Percentiles rank a stretch among this genome's conserved stretches.
Conservation (phyloP, 176 grass and related monocot species). For the Pharus latifolius region DNA sequence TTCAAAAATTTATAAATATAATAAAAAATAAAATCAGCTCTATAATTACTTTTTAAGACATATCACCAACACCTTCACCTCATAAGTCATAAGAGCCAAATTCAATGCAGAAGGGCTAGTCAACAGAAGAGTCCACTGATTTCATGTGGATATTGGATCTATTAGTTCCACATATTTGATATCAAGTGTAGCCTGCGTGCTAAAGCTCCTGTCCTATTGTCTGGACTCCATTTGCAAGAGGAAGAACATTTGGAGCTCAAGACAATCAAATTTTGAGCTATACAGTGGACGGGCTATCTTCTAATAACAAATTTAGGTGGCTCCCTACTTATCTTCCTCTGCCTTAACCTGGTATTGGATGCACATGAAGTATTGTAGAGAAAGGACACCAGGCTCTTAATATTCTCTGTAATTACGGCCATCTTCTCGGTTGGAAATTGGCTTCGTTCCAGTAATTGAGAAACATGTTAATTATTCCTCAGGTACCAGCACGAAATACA, state of each 20-base stretch:
- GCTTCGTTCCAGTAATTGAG: slow-evolving; percentile 77
- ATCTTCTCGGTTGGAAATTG: slow-evolving; percentile 68
- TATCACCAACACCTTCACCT: too few relatives aligned
- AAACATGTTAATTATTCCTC: slow-evolving; percentile 74
- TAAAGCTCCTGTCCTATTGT: not conserved
- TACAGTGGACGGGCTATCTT: slow-evolving; percentile 38
- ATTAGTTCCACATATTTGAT: slow-evolving; percentile 2
- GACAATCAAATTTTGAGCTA: slow-evolving; percentile 33
- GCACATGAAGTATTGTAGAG: slow-evolving; percentile 30
- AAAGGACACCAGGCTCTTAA: slow-evolving; percentile 31
- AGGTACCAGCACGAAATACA: slow-evolving; percentile 49
- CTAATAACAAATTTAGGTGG: slow-evolving; percentile 27
- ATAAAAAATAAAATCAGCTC: too few relatives aligned
- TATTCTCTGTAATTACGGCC: slow-evolving; percentile 62
- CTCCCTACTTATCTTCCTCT: slow-evolving; percentile 43
- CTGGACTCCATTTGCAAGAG: not conserved
- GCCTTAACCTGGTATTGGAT: slow-evolving; percentile 36
- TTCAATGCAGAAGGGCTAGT: slow-evolving; percentile 10
- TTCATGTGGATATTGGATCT: slow-evolving; percentile 26
- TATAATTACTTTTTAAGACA: too few relatives aligned
- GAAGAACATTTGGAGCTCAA: slow-evolving; percentile 16
- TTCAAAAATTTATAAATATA: too few relatives aligned
- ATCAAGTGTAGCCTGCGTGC: not conserved
- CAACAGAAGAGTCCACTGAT: slow-evolving; percentile 9
- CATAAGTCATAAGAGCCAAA: slow-evolving; percentile 26